Conservation (phyloP, 257 asterid species). For the Ilex asprella region DNA sequence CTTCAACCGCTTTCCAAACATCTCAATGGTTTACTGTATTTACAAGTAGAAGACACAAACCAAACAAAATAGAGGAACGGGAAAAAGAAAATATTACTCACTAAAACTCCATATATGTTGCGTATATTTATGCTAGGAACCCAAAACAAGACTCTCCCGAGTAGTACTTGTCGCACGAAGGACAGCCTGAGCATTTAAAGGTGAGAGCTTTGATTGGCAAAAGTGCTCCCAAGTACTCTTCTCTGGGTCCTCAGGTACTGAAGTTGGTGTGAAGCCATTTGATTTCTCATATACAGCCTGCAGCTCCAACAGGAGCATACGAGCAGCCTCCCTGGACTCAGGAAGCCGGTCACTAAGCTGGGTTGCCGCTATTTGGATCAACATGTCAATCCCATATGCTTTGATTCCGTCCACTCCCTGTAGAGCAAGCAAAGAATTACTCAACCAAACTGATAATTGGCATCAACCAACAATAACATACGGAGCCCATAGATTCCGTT, state of each 20-base stretch:
- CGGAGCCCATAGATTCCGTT: too few relatives aligned
- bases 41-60: constrained; percentile 44
- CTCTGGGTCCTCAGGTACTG: constrained; percentile 30
- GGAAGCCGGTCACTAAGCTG: constrained; percentile 91
- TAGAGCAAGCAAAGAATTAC: not conserved
- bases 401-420: constrained; percentile 77
- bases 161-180: constrained; percentile 74
- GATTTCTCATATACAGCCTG: constrained; percentile 52
- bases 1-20: constrained; percentile 30
- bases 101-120: constrained; percentile 12
- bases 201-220: constrained; percentile 83
- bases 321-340: constrained; percentile 92
- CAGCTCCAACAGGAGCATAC: constrained; percentile 65
- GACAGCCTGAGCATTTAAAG: constrained; percentile 84
- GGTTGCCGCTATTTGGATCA: constrained; percentile 73
- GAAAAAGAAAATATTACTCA: constrained; percentile 20
- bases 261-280: constrained; percentile 21
- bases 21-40: constrained; percentile 51
- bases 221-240: constrained; percentile 68
- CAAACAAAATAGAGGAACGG: constrained; percentile 23
- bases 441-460: not conserved
- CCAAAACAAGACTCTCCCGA: constrained; percentile 47
- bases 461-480: not conserved
- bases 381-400: constrained; percentile 70
- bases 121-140: constrained; percentile 38